Evolutionary conservation across 805 yeast genomes (phyloP), one percentile per base, ranked within the genome.

Genomic region (Blastobotrys americana): DNA sequence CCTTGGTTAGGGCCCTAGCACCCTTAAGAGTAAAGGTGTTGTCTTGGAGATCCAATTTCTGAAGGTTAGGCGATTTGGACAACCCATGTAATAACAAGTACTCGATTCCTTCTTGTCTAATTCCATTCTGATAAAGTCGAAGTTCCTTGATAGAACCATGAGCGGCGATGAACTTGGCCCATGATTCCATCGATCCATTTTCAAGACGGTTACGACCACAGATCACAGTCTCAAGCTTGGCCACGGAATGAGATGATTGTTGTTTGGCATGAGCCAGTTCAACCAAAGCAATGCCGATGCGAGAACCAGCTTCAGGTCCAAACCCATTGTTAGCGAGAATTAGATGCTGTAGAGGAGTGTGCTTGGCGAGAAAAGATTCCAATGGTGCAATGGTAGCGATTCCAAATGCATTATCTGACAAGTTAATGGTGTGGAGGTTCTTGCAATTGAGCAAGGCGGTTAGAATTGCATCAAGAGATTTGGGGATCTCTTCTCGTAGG

Each of bases 151-250:
- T 71, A 43, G 79, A 76, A 36, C 75, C 72, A 64, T 93, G 96
- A 43, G 82, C 81, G 61, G 83, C 82, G 55, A 93, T 74, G 48
- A 95, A 96, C 45, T 85, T 71, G 6, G 97, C 78, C 67, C 95
- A 75, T 52, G 84, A 82, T 55, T 80, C 79, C 64, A 87, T 77
- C 4, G 97, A 88, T 2, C 97, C 98, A 63, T 88, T 88, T 64
- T 93, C 99, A 53, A 93, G 75, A 66, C 99, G 83, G 67, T 93
- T 93, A 68, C 99, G 78, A 52, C 98, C 98, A 68, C 99, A 93
- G 57, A 93, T 77, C 54, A 93, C 90, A 1, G 97, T 86, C 57
- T 82, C 80, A 59, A 88, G 74, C 25, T 70, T 66, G 19, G 20
- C 10, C 8, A 25, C 31, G 13, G 8, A 13, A 25, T 25, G 31